phyloP scores from a whole-genome alignment of 2,329 filamentous ascomycete genomes.

The Aspergillus tanneri region DNA sequence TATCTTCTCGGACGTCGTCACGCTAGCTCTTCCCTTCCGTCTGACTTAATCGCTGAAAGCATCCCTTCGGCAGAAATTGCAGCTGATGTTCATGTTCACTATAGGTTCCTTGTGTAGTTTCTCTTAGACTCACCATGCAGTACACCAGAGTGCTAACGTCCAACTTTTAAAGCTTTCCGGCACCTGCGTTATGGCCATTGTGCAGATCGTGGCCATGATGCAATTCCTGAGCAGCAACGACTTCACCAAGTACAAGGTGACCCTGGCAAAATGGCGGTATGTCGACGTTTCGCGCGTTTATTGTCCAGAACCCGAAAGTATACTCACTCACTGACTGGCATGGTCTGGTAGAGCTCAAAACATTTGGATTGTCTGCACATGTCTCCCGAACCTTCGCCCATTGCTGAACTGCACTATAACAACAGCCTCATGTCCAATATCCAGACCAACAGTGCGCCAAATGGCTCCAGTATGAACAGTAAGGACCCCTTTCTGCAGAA shows the following conservation, averaged over 20 bases:
- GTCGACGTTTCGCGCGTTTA: neutral
- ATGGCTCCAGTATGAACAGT: too few species aligned
- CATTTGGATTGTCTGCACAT: slow-evolving; percentile 18
- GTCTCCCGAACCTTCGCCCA: slow-evolving; percentile 14
- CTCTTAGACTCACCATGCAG: neutral
- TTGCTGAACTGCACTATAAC: too few species aligned
- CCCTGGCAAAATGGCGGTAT: slow-evolving; percentile 18
- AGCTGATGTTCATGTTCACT: slow-evolving; percentile 10
- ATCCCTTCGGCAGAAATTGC: slow-evolving; percentile 6
- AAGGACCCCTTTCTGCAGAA: too few species aligned
- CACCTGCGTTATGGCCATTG: slow-evolving; percentile 15
- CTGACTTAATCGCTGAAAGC: slow-evolving; percentile 16
- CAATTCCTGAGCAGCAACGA: slow-evolving; percentile 13
- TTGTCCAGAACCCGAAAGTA: neutral
- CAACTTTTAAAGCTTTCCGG: too few species aligned
- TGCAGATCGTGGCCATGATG: slow-evolving; percentile 19
- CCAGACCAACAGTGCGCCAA: too few species aligned
- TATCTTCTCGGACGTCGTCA: slow-evolving; percentile 14
- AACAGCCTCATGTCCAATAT: too few species aligned
- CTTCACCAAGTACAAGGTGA: slow-evolving; percentile 17
- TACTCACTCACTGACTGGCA: neutral
- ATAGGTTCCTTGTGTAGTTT: slow-evolving; percentile 20
- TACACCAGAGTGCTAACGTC: slow-evolving; percentile 1
- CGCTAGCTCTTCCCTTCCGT: slow-evolving; percentile 11
- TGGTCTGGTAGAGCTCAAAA: slow-evolving; percentile 20